Conservation (phyloP, 2,329 filamentous ascomycete species). For the Claviceps digitariae region DNA sequence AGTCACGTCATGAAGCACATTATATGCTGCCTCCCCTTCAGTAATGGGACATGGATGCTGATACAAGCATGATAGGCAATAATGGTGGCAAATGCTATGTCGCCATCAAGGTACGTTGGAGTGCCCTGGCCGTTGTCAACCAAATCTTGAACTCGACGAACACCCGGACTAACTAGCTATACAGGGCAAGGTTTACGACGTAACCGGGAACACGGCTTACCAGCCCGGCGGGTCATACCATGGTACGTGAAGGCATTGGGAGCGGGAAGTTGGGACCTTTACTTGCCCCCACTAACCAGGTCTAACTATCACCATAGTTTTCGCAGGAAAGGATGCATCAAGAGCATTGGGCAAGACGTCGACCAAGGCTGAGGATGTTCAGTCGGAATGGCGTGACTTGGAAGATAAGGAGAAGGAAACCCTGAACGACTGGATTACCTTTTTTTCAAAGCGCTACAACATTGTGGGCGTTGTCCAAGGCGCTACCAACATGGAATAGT, state of each 20-base stretch:
- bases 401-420: slow-evolving; percentile 73
- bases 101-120: slow-evolving; percentile 49
- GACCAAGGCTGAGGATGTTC: slow-evolving; percentile 71
- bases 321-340: slow-evolving; percentile 93
- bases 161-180: slow-evolving; percentile 3
- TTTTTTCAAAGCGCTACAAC: slow-evolving; percentile 95
- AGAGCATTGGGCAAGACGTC: slow-evolving; percentile 78
- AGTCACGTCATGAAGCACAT: neutral
- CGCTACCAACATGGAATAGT: slow-evolving; percentile 40
- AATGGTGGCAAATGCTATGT: slow-evolving; percentile 54
- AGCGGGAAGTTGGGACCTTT: neutral
- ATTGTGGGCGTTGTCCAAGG: slow-evolving; percentile 58
- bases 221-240: slow-evolving; percentile 70
- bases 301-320: slow-evolving; percentile 44
- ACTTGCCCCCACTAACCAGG: neutral
- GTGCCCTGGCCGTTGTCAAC: neutral
- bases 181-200: slow-evolving; percentile 87
- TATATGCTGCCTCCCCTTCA: neutral
- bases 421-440: slow-evolving; percentile 85
- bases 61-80: slow-evolving; percentile 32
- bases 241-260: slow-evolving; percentile 40
- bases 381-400: slow-evolving; percentile 70
- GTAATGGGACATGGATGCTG: neutral
- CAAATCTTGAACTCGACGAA: neutral
- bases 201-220: slow-evolving; percentile 80